Evolutionary conservation across 148 eudicot genomes (phyloP).

Genomic region (Heliamphora exappendiculata): DNA sequence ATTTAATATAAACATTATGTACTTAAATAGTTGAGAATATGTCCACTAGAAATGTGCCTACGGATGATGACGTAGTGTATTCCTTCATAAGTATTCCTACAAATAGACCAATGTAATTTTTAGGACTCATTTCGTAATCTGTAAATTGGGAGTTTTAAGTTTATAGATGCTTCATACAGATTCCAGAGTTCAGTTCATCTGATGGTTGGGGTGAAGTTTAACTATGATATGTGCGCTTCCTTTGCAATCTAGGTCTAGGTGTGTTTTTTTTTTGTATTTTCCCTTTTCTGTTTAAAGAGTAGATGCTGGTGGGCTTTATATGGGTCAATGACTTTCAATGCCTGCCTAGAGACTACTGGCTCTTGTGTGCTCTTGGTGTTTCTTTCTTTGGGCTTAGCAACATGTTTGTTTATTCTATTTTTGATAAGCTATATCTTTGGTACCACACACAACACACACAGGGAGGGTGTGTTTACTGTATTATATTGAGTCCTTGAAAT

Average conservation of each 20-base stretch:
- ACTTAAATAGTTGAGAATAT: background rate
- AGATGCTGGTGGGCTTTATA: too few species aligned
- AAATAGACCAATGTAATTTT: background rate
- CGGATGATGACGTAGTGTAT: background rate
- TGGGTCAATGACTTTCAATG: background rate
- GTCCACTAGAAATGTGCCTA: background rate
- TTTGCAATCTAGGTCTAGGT: background rate
- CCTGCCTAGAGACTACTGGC: background rate
- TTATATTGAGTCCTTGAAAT: too few species aligned
- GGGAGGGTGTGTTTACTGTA: too few species aligned
- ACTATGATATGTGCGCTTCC: background rate
- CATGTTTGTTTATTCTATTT: background rate
- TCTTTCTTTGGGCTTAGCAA: background rate
- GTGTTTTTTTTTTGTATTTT: background rate
- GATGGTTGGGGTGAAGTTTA: background rate
- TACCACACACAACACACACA: too few species aligned
- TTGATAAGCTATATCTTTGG: too few species aligned
- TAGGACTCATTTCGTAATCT: background rate
- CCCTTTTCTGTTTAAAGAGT: too few species aligned
- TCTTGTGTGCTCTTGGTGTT: too few species aligned
- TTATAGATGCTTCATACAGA: too few species aligned
- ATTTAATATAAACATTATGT: too few species aligned
- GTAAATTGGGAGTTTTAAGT: too few species aligned
- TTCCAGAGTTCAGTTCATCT: background rate
- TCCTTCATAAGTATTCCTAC: too few species aligned